phyloP scores from a whole-genome alignment of 106 monocot genomes.

The Iris macrosiphon region DNA sequence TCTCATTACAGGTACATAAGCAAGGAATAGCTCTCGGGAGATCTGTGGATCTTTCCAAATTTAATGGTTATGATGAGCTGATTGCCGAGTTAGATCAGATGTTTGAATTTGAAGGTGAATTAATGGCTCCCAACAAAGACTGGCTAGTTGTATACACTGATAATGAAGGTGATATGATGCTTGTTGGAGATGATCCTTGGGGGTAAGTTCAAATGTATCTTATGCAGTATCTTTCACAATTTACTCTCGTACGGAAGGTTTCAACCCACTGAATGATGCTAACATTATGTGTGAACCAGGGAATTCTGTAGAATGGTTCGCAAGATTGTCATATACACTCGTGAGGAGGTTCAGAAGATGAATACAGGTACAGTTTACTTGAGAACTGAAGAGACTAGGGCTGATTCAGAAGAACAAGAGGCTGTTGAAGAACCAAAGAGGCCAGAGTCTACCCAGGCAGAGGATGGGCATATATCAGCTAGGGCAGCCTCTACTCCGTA shows the following conservation, averaged over 20 bases:
- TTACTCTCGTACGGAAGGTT: too few relatives aligned
- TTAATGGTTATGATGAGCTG: conserved; percentile 51
- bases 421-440: too few relatives aligned
- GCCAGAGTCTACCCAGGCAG: too few relatives aligned
- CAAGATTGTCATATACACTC: conserved; percentile 11
- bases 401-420: conserved; percentile 8
- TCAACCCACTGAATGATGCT: too few relatives aligned
- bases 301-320: conserved; percentile 17
- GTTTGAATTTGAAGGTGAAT: conserved; percentile 76
- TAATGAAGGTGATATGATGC: conserved; percentile 92
- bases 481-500: too few relatives aligned
- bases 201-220: too few relatives aligned
- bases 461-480: too few relatives aligned
- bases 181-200: conserved; percentile 93
- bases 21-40: conserved; percentile 80
- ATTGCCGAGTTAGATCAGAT: conserved; percentile 60
- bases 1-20: conserved; percentile 83
- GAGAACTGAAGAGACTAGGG: not conserved
- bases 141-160: conserved; percentile 82
- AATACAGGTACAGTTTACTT: not conserved
- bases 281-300: not conserved
- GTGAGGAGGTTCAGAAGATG: conserved; percentile 12
- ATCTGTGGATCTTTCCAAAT: conserved; percentile 77
- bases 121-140: conserved; percentile 36
- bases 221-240: too few relatives aligned